Conservation (phyloP, 108 stramenopile species). For the Aurantiochytrium sp. region DNA sequence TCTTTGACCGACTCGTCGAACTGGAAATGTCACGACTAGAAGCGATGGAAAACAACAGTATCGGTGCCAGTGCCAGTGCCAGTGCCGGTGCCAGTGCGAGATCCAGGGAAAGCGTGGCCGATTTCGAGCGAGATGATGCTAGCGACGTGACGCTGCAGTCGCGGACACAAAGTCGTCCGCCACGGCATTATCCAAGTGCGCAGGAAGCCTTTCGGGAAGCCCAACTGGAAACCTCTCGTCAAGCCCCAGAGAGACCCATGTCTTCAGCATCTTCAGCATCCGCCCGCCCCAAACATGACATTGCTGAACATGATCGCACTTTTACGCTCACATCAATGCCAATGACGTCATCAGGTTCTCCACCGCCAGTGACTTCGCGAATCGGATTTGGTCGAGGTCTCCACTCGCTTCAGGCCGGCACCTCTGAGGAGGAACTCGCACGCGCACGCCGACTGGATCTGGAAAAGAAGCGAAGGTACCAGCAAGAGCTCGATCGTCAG, state of each 20-base stretch:
- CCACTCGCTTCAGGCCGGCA: neutral
- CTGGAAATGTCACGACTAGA: neutral
- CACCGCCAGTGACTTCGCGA: neutral
- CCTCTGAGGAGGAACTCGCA: neutral
- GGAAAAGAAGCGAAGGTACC: neutral
- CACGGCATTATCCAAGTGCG: neutral
- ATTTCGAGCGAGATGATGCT: no score
- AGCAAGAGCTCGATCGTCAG: neutral
- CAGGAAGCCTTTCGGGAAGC: neutral
- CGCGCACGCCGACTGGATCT: neutral
- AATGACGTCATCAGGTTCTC: neutral
- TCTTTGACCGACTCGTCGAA: conserved; percentile 3
- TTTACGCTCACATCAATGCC: neutral
- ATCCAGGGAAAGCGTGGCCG: no score
- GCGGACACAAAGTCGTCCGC: neutral
- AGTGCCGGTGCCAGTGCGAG: no score
- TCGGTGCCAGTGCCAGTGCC: neutral
- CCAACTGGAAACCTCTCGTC: neutral
- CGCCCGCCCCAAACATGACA: neutral
- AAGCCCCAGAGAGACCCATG: neutral
- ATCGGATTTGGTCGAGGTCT: neutral
- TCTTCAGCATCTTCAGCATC: neutral
- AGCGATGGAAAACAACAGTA: neutral
- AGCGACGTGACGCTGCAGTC: no score
- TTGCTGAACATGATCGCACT: neutral